Evolutionary conservation across 768 basidiomycete species (phyloP).

Genomic region (Mycena vitilis): DNA sequence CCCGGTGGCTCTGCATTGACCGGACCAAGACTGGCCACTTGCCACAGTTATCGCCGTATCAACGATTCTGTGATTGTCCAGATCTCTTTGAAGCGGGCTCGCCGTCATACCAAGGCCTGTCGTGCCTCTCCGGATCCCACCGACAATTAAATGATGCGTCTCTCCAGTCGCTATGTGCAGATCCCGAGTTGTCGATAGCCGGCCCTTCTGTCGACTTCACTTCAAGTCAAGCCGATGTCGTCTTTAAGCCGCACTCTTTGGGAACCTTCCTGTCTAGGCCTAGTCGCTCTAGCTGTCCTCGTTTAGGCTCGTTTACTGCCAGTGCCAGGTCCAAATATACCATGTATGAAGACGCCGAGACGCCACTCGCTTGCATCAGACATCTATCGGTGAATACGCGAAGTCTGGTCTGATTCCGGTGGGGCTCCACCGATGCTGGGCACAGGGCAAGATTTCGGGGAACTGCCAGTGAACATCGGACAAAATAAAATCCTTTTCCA

Average conservation of each 20-base stretch:
- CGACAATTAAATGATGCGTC: background rate
- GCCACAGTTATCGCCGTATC: background rate
- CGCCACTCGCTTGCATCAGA: background rate
- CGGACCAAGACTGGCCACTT: too few species aligned
- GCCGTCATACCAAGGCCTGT: too few species aligned
- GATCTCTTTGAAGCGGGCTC: too few species aligned
- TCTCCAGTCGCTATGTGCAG: slow-evolving; percentile 9
- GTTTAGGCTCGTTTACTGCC: background rate
- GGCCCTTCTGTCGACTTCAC: too few species aligned
- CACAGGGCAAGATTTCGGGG: background rate
- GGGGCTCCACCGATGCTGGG: background rate
- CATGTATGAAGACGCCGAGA: background rate
- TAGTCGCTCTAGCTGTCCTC: background rate
- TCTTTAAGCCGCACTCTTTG: background rate
- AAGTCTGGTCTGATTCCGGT: background rate
- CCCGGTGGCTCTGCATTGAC: too few species aligned
- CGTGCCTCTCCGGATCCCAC: background rate
- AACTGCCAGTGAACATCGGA: background rate
- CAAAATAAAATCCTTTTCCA: background rate
- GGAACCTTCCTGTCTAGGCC: background rate
- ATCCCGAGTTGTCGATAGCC: background rate
- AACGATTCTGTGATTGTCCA: too few species aligned
- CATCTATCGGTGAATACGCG: background rate
- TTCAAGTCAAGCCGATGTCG: too few species aligned
- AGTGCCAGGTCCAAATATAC: background rate